These are phyloP conservation scores for Aspergillus tamarii DNA, from an alignment of 2,329 filamentous ascomycete genomes.

Conservation along the genomic window DNA sequence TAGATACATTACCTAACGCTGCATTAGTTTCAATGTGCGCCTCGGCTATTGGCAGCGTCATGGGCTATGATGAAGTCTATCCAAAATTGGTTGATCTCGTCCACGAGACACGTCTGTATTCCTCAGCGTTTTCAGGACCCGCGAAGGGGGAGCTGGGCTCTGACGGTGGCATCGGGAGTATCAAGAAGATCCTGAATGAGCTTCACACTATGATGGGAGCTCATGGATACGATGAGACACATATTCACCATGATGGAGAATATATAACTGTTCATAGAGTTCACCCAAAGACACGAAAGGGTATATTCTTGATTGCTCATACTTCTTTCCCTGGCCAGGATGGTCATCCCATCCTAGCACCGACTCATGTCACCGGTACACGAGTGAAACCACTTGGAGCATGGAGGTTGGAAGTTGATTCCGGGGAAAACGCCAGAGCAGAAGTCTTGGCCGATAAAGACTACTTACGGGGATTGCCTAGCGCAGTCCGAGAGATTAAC, in stretches of 20 bases:
- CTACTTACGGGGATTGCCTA: conserved; percentile 79
- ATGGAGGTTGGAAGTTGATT: conserved; percentile 89
- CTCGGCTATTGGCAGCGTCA: conserved; percentile 91
- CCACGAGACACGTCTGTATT: conserved; percentile 81
- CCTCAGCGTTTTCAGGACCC: conserved; percentile 70
- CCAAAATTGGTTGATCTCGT: conserved; percentile 92
- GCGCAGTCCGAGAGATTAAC: conserved; percentile 73
- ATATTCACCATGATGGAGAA: conserved; percentile 94
- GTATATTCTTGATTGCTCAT: conserved; percentile 93
- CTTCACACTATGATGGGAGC: conserved; percentile 96
- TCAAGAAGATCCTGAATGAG: conserved; percentile 92
- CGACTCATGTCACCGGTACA: conserved; percentile 80
- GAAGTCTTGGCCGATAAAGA: conserved; percentile 69
- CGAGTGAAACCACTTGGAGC: conserved; percentile 83
- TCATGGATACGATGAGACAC: conserved; percentile 91
- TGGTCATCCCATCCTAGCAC: conserved; percentile 76
- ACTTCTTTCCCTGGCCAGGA: conserved; percentile 93
- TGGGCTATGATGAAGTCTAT: conserved; percentile 97
- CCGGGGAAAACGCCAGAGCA: conserved; percentile 69
- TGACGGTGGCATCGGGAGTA: conserved; percentile 82
- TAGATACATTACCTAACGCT: conserved; percentile 91
- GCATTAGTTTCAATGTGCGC: conserved; percentile 95
- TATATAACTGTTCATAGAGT: conserved; percentile 96
- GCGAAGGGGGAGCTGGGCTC: conserved; percentile 59
- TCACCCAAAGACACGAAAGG: conserved; percentile 87